These are phyloP conservation scores for Trichocladium antarcticum DNA, from an alignment of 495 filamentous ascomycete genomes.

Conservation along the genomic window DNA sequence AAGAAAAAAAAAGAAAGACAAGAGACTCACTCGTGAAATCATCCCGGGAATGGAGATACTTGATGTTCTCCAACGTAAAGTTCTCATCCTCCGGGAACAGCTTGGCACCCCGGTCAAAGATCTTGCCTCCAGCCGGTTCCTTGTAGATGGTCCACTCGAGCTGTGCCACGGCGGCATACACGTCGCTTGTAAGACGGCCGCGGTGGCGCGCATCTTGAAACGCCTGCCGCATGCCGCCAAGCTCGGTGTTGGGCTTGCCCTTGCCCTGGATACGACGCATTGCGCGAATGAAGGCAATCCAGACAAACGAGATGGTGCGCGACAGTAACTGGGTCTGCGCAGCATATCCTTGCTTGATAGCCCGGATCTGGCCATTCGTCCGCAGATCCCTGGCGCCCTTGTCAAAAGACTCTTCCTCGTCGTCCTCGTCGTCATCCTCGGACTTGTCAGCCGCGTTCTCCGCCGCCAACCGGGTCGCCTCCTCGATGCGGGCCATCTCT, in stretches of 20 bases:
- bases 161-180: slow-evolving; percentile 82
- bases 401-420: slow-evolving; percentile 48
- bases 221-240: slow-evolving; percentile 69
- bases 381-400: slow-evolving; percentile 42
- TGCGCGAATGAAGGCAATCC: slow-evolving; percentile 87
- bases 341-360: slow-evolving; percentile 56
- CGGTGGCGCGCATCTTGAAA: slow-evolving; percentile 77
- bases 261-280: slow-evolving; percentile 94
- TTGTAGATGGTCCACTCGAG: slow-evolving; percentile 95
- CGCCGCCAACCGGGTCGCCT: slow-evolving; percentile 33
- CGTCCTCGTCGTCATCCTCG: slow-evolving; percentile 51
- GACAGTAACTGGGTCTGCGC: slow-evolving; percentile 62
- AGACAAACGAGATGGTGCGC: slow-evolving; percentile 73
- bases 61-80: slow-evolving; percentile 88
- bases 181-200: slow-evolving; percentile 81
- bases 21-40: slow-evolving; percentile 78
- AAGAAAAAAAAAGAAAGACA: neutral
- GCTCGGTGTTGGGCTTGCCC: slow-evolving; percentile 49
- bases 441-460: slow-evolving; percentile 18
- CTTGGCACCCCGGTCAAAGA: slow-evolving; percentile 87
- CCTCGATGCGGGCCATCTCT: slow-evolving; percentile 61
- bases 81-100: slow-evolving; percentile 85
- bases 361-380: slow-evolving; percentile 55
- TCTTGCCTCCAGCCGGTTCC: slow-evolving; percentile 78
- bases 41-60: slow-evolving; percentile 80